These are phyloP conservation scores for Monosporascus sp. DNA, from an alignment of 2,329 filamentous ascomycete genomes.

Conservation along the genomic window DNA sequence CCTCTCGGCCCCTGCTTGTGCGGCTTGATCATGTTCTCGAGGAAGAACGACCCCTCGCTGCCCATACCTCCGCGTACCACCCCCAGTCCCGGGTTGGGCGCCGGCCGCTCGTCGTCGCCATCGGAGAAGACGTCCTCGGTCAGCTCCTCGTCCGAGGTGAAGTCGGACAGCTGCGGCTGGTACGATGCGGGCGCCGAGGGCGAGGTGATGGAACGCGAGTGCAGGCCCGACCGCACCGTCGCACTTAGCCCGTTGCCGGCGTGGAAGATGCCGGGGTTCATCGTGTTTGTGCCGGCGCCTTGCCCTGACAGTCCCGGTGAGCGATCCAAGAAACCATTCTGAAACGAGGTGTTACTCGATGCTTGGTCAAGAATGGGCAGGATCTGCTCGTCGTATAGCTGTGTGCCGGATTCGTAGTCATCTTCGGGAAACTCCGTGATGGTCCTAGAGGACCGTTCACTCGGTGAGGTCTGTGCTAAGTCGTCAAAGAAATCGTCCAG, in stretches of 20 bases:
- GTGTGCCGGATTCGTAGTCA: slow-evolving; percentile 67
- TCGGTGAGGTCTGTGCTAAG: slow-evolving; percentile 52
- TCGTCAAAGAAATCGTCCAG: slow-evolving; percentile 81
- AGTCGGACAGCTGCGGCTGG: slow-evolving; percentile 51
- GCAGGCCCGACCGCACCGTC: slow-evolving; percentile 59
- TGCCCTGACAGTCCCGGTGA: slow-evolving; percentile 54
- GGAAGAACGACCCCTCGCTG: slow-evolving; percentile 45
- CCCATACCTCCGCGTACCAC: not conserved
- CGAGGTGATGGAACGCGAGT: slow-evolving; percentile 79
- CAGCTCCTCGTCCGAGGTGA: slow-evolving; percentile 72
- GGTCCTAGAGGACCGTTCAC: slow-evolving; percentile 58
- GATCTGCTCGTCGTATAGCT: slow-evolving; percentile 89
- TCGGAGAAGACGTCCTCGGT: slow-evolving; percentile 75
- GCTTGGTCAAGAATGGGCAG: slow-evolving; percentile 85
- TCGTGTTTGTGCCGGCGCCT: slow-evolving; percentile 49
- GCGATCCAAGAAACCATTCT: slow-evolving; percentile 80
- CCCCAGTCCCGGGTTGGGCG: slow-evolving; percentile 15
- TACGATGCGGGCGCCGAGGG: slow-evolving; percentile 58
- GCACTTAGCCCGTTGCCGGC: slow-evolving; percentile 18
- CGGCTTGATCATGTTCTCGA: slow-evolving; percentile 58
- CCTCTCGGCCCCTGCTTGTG: slow-evolving; percentile 51
- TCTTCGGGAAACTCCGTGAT: slow-evolving; percentile 62
- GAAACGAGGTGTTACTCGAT: slow-evolving; percentile 74
- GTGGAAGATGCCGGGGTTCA: slow-evolving; percentile 58
- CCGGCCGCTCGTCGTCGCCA: slow-evolving; percentile 53